A percentile compares a stretch with the other conserved stretches of the same genome.
These are phyloP conservation scores for Limnanthes douglasii DNA, from an alignment of 345 rosid genomes.

Conservation along the genomic window DNA sequence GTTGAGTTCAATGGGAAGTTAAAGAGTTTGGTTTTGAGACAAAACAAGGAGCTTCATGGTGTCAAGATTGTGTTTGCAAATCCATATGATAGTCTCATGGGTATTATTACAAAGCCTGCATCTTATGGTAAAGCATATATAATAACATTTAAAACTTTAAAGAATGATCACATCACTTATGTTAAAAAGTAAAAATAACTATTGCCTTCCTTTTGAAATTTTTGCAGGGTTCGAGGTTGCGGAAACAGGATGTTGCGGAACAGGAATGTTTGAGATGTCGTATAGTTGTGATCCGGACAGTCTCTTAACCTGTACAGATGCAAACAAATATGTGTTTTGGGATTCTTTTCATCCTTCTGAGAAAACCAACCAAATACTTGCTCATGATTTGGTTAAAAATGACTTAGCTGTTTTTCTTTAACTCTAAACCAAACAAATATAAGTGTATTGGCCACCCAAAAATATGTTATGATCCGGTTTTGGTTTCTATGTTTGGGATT, in stretches of 20 bases:
- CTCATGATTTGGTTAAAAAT: conserved; percentile 10
- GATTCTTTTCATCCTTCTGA: conserved; percentile 20
- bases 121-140: conserved; percentile 16
- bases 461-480: too few species aligned
- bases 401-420: too few species aligned
- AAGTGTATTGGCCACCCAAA: too few species aligned
- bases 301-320: conserved; percentile 41
- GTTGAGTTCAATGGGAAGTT: conserved; percentile 40
- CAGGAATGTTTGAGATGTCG: conserved; percentile 59
- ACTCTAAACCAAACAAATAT: too few species aligned
- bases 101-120: conserved; percentile 22
- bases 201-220: too few species aligned
- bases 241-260: conserved; percentile 39
- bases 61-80: conserved; percentile 24
- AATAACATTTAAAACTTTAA: neutral
- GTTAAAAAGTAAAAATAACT: too few species aligned
- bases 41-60: conserved; percentile 26
- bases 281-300: conserved; percentile 24
- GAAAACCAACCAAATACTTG: conserved; percentile 17
- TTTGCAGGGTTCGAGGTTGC: conserved; percentile 30
- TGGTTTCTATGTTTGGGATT: too few species aligned
- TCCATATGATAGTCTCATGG: conserved; percentile 23
- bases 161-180: too few species aligned
- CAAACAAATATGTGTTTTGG: conserved; percentile 35
- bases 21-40: conserved; percentile 12